These are phyloP conservation scores for Lignosus rhinocerotis DNA, from an alignment of 1,284 basidiomycete genomes.

Conservation along the genomic window DNA sequence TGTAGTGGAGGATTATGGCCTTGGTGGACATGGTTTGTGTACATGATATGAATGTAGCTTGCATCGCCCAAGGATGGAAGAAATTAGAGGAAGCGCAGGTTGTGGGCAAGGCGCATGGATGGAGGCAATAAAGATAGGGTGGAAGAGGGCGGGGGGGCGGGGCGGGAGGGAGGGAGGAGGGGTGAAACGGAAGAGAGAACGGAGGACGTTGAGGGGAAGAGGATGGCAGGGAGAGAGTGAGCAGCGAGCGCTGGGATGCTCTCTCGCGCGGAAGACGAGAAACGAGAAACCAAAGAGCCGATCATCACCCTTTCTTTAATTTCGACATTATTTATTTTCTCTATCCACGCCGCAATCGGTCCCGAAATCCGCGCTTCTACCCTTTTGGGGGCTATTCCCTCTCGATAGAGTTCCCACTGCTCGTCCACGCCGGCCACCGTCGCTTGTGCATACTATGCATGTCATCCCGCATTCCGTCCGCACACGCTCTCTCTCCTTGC, in stretches of 20 bases:
- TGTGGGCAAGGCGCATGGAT: slow-evolving; percentile 25
- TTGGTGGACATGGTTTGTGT: slow-evolving; percentile 57
- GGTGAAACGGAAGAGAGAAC: slow-evolving; percentile 20
- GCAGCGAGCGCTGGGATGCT: slow-evolving; percentile 18
- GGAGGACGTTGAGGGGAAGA: slow-evolving; percentile 24
- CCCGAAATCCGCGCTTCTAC: slow-evolving; percentile 21
- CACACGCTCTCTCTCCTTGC: not conserved
- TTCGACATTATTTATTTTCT: slow-evolving; percentile 13
- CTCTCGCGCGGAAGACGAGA: slow-evolving; percentile 22
- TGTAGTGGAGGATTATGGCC: slow-evolving; percentile 40
- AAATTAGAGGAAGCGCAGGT: slow-evolving; percentile 32
- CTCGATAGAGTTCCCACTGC: slow-evolving; percentile 5
- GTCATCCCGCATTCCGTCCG: not conserved
- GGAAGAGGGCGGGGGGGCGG: slow-evolving; percentile 15
- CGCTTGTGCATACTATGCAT: too few relatives aligned
- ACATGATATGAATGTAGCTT: slow-evolving; percentile 66
- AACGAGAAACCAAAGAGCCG: slow-evolving; percentile 18
- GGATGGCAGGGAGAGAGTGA: slow-evolving; percentile 23
- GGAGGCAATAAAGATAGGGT: slow-evolving; percentile 27
- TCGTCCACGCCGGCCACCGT: not conserved
- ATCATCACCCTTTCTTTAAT: slow-evolving; percentile 10
- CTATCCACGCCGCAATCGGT: slow-evolving; percentile 14
- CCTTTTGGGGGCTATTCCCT: slow-evolving; percentile 11
- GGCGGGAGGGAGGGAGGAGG: slow-evolving; percentile 14
- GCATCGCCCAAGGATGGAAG: slow-evolving; percentile 38